phyloP scores from a whole-genome alignment of 1,284 basidiomycete genomes.

The Cryptococcus amylolentus region DNA sequence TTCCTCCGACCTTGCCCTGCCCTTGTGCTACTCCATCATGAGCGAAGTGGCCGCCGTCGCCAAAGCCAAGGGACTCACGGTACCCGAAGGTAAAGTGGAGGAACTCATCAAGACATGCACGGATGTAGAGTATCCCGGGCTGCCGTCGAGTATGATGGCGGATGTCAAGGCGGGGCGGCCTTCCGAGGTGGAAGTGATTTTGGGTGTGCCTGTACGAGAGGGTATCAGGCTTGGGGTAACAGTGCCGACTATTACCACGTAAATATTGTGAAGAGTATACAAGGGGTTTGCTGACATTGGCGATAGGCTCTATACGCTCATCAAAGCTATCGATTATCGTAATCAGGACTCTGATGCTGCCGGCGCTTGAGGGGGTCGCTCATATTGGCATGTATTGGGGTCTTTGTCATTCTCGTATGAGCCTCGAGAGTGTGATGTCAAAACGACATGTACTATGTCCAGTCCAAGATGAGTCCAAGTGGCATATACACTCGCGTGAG shows the following conservation, averaged over 20 bases:
- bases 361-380: neutral
- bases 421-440: too few relatives aligned
- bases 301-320: constrained; percentile 40
- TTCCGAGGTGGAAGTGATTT: constrained; percentile 50
- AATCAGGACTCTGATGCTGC: constrained; percentile 35
- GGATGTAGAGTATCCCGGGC: constrained; percentile 33
- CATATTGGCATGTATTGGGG: neutral
- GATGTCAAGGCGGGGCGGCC: constrained; percentile 42
- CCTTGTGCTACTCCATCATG: constrained; percentile 43
- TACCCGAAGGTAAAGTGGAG: constrained; percentile 43
- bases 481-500: too few relatives aligned
- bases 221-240: constrained; percentile 47
- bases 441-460: too few relatives aligned
- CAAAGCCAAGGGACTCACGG: constrained; percentile 45
- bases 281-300: neutral
- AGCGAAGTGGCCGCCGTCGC: constrained; percentile 47
- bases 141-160: constrained; percentile 48
- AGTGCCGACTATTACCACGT: constrained; percentile 45
- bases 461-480: neutral
- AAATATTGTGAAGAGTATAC: constrained; percentile 13
- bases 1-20: constrained; percentile 35
- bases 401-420: neutral
- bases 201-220: constrained; percentile 48
- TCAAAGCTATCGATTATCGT: constrained; percentile 46
- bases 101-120: constrained; percentile 43